Evolutionary conservation across 1,284 basidiomycete species (phyloP), one percentile per base, ranked within the genome.

Genomic region (Phellinidium pouzarii): DNA sequence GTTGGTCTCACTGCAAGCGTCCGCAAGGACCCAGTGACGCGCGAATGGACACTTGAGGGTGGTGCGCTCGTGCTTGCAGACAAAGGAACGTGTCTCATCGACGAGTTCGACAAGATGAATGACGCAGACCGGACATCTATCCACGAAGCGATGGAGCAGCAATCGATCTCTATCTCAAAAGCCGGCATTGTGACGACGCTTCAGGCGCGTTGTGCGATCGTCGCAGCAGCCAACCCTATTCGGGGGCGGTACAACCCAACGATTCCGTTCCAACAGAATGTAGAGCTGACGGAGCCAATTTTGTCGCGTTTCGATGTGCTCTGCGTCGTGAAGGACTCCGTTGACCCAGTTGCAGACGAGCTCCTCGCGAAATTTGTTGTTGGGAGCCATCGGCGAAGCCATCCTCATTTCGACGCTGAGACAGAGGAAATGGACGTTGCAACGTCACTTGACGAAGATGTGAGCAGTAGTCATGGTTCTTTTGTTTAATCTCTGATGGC

Each of bases 71-170:
- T 99, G 37, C 77, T 99, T 22, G 96, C 95, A 0, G 95, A 99
- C 73, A 97, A 97, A 73, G 95, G 95, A n/a, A 91, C 90, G 34
- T 99, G 96, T 64, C 75, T 99, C 29, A 99, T 99, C 61, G 95
- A 99, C 71, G 96, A 99, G 71, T 99, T 99, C 68, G 95, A 99
- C 77, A 99, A 99, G 77, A 99, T 99, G 95, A 99, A 99, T 72
- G 95, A 99, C 63, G 82, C 91, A 27, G 92, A 94, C 69, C 78
- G 94, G 59, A 98, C 95, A 9, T 98, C 94, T 5, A 99, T 99
- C 63, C 96, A 99, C 74, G 95, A 99, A 69, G 96, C 96, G 1
- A 99, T 99, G 95, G 95, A 99, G 68, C 95, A 99, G 70, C 95
- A 99, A 66, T 89, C 90, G n/a, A 99, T 99, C 62, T 98, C 95